These are phyloP conservation scores for Fimicolochytrium jonesii DNA, from an alignment of 192 early-diverging fungal species.

Conservation along the genomic window DNA sequence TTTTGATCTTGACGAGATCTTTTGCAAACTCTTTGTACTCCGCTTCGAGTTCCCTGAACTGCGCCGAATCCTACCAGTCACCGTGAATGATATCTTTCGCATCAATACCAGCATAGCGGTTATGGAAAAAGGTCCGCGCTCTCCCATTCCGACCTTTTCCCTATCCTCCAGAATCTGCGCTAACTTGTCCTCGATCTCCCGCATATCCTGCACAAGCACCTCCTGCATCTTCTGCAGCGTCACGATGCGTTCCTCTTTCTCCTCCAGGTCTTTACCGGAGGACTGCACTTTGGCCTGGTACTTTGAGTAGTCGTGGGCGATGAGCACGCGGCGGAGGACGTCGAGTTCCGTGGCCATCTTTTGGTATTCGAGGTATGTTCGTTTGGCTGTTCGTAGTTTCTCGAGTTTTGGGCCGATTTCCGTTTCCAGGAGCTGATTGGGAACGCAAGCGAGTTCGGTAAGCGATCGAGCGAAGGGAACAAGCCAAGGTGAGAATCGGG, in stretches of 20 bases:
- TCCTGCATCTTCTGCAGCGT: conserved; percentile 46
- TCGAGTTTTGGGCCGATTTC: conserved; percentile 94
- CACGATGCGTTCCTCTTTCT: conserved; percentile 35
- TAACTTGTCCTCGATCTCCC: conserved; percentile 58
- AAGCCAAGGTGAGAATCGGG: neutral
- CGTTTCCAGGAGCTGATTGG: conserved; percentile 64
- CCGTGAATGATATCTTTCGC: neutral
- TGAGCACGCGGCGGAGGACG: conserved; percentile 68
- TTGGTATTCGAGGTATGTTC: conserved; percentile 87
- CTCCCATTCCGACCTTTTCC: conserved; percentile 23
- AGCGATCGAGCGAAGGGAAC: neutral
- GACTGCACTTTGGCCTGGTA: conserved; percentile 48
- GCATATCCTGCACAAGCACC: conserved; percentile 59
- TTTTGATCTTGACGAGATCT: conserved; percentile 75
- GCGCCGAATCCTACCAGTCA: conserved; percentile 30
- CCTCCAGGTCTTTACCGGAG: conserved; percentile 32
- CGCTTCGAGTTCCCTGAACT: conserved; percentile 67
- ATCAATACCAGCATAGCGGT: neutral
- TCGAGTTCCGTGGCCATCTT: conserved; percentile 90
- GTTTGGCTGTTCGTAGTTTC: conserved; percentile 79
- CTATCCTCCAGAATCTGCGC: conserved; percentile 38
- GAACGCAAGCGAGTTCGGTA: conserved; percentile 3
- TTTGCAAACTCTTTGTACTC: conserved; percentile 72
- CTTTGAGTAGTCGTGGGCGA: conserved; percentile 79
- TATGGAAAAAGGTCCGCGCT: too few relatives aligned